Evolutionary conservation across 768 basidiomycete species (phyloP).

Genomic region (Phaeotremella fagi): DNA sequence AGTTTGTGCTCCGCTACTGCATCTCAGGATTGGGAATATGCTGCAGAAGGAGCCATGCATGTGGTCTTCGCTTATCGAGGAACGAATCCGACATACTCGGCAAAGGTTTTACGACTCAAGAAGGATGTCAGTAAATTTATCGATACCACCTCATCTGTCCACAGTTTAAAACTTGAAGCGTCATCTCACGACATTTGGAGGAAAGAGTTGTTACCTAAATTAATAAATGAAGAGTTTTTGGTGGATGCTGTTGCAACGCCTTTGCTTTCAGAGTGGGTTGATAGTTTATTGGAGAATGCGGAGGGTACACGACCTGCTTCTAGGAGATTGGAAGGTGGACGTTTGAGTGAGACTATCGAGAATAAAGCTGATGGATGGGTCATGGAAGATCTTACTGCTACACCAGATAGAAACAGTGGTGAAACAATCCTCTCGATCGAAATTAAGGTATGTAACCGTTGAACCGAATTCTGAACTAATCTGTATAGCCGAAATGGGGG

Average conservation of each 20-base stretch:
- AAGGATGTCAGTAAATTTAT: too few species aligned
- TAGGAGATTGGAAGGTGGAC: conserved; percentile 55
- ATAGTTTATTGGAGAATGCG: conserved; percentile 53
- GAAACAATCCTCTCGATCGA: conserved; percentile 62
- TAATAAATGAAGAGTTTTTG: conserved; percentile 55
- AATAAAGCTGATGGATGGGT: conserved; percentile 57
- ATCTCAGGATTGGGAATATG: conserved; percentile 62
- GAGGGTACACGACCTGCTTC: conserved; percentile 57
- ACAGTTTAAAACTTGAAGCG: too few species aligned
- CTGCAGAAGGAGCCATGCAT: conserved; percentile 88
- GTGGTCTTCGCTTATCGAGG: conserved; percentile 81
- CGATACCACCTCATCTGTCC: too few species aligned
- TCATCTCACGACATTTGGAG: too few species aligned
- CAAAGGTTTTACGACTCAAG: conserved; percentile 70
- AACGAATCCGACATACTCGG: conserved; percentile 54
- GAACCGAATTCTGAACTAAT: not conserved
- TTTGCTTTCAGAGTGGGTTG: too few species aligned
- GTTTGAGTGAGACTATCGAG: conserved; percentile 1
- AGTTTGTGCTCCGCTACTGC: conserved; percentile 14
- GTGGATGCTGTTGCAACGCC: too few species aligned
- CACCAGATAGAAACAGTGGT: conserved; percentile 48
- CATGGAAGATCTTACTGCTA: conserved; percentile 73
- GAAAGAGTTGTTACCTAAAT: too few species aligned
- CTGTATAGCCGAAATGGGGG: conserved; percentile 86
- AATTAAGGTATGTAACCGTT: conserved; percentile 66